A percentile compares a stretch with the other conserved stretches of the same genome.
Conservation (phyloP, 805 yeast genomes). For the Tetrapisispora fleetii region DNA sequence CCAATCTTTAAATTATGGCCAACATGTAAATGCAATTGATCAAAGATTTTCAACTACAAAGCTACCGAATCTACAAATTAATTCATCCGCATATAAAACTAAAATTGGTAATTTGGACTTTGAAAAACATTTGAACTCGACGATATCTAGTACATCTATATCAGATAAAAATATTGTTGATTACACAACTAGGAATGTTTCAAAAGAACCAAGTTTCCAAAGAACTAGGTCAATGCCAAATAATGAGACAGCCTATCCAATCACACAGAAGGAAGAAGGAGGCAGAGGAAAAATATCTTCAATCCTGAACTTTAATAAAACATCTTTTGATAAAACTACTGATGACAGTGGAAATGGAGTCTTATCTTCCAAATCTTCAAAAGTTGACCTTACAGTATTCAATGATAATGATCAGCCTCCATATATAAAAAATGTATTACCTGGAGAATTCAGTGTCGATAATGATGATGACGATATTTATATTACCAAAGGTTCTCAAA, state of each 20-base stretch:
- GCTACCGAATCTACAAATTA: neutral
- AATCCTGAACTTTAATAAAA: constrained; percentile 6
- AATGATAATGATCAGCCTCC: neutral
- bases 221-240: neutral
- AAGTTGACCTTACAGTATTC: neutral
- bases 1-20: neutral
- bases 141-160: neutral
- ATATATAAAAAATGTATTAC: neutral
- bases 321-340: constrained; percentile 1
- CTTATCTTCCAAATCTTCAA: neutral
- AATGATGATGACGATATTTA: constrained; percentile 1
- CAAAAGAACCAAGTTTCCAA: neutral
- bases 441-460: neutral
- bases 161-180: neutral
- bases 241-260: neutral
- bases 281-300: constrained; percentile 9
- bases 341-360: neutral
- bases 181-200: neutral
- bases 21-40: neutral
- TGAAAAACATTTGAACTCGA: neutral
- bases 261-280: neutral
- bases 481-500: neutral
- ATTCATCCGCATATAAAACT: neutral
- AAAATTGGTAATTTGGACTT: neutral
- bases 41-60: neutral